These are phyloP conservation scores for Candida sanyiensis DNA, from an alignment of 805 yeast species.

Conservation along the genomic window DNA sequence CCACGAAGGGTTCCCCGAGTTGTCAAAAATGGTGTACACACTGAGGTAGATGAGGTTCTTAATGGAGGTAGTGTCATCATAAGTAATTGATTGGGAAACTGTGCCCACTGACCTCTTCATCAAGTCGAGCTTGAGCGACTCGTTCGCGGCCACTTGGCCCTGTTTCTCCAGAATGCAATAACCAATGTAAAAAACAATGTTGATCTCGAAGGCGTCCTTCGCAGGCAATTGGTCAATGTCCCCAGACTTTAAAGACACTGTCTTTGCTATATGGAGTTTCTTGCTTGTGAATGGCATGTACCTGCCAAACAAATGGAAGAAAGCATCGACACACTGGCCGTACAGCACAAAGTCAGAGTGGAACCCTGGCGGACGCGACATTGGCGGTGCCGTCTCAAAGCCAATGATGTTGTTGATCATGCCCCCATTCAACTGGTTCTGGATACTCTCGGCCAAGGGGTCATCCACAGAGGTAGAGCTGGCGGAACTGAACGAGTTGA, in stretches of 20 bases:
- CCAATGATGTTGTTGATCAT: not conserved
- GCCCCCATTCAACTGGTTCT: not conserved
- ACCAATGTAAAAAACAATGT: constrained; percentile 50
- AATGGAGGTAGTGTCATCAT: constrained; percentile 37
- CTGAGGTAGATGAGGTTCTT: constrained; percentile 40
- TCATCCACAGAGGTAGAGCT: not conserved
- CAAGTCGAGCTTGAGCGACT: constrained; percentile 35
- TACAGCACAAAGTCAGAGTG: constrained; percentile 3
- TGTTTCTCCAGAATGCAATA: constrained; percentile 44
- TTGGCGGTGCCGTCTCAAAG: not conserved
- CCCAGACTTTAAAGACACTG: constrained; percentile 29
- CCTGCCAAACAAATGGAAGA: constrained; percentile 7
- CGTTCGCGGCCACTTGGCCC: constrained; percentile 31
- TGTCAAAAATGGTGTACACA: constrained; percentile 46
- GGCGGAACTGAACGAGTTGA: not conserved
- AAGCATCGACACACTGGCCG: constrained; percentile 10
- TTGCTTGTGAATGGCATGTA: constrained; percentile 12
- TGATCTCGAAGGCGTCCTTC: constrained; percentile 38
- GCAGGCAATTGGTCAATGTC: constrained; percentile 24
- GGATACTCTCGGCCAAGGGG: not conserved
- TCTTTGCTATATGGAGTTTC: constrained; percentile 28
- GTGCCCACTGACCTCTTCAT: constrained; percentile 37
- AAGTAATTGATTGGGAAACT: constrained; percentile 32
- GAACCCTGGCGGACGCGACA: not conserved
- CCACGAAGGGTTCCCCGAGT: constrained; percentile 46